Percentiles rank a stretch among this genome's conserved stretches.
Conservation (phyloP, 1,284 basidiomycete species). For the Trametes polyzona region DNA sequence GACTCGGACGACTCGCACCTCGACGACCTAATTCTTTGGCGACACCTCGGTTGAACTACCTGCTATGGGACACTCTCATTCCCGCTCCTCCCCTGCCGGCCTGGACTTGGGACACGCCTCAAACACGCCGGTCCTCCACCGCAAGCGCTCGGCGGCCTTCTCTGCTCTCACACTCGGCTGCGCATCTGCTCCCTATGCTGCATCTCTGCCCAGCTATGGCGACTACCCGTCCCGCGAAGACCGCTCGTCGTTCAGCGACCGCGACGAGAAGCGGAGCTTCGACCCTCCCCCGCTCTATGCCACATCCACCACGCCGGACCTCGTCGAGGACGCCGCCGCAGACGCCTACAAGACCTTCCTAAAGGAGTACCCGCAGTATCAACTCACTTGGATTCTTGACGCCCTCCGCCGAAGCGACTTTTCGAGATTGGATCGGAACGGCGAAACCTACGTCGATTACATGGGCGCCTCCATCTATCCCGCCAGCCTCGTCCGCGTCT, state of each 20-base stretch:
- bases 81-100: slow-evolving; percentile 22
- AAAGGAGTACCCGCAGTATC: slow-evolving; percentile 43
- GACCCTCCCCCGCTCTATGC: slow-evolving; percentile 37
- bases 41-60: slow-evolving; percentile 19
- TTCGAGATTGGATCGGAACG: slow-evolving; percentile 57
- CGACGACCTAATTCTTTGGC: slow-evolving; percentile 17
- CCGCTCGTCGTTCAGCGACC: slow-evolving; percentile 28
- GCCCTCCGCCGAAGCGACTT: slow-evolving; percentile 73
- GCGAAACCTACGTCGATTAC: slow-evolving; percentile 80
- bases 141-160: slow-evolving; percentile 35
- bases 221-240: slow-evolving; percentile 24
- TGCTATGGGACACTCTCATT: slow-evolving; percentile 40
- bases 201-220: slow-evolving; percentile 26
- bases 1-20: slow-evolving; percentile 18
- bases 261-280: slow-evolving; percentile 35
- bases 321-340: slow-evolving; percentile 34
- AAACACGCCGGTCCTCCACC: slow-evolving; percentile 23
- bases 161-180: slow-evolving; percentile 37
- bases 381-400: slow-evolving; percentile 55
- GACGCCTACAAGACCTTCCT: slow-evolving; percentile 42
- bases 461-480: slow-evolving; percentile 82
- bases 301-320: slow-evolving; percentile 30
- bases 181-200: slow-evolving; percentile 27
- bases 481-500: slow-evolving; percentile 69
- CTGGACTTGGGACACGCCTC: slow-evolving; percentile 24